Conservation (phyloP, 768 basidiomycete species). For the Boletus rufocinnamomeus region DNA sequence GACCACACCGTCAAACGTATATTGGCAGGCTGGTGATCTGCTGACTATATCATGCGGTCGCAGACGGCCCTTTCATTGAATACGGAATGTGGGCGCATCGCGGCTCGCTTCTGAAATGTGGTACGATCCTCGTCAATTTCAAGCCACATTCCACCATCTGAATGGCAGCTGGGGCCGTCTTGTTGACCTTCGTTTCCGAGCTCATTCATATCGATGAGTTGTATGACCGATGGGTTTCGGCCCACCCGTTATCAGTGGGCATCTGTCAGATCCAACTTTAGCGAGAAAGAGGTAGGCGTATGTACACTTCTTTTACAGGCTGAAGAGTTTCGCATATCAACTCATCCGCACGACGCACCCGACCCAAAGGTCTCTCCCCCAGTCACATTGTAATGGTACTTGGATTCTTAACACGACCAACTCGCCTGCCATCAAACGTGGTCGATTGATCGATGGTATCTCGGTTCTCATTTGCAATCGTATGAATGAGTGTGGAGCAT, state of each 20-base stretch:
- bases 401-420: neutral
- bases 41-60: neutral
- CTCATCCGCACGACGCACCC: neutral
- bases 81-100: neutral
- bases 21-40: neutral
- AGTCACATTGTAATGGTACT: neutral
- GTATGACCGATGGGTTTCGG: too few species aligned
- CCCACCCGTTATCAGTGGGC: too few species aligned
- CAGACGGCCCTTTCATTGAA: neutral
- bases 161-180: too few species aligned
- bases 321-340: neutral
- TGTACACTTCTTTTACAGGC: conserved; percentile 4
- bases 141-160: too few species aligned
- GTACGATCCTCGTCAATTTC: neutral
- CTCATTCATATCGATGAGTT: too few species aligned
- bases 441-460: neutral
- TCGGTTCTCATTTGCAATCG: neutral
- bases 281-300: neutral
- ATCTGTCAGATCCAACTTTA: neutral
- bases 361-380: neutral
- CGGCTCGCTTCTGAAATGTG: neutral
- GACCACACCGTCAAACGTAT: neutral
- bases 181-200: too few species aligned
- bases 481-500: neutral
- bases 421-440: neutral